Evolutionary conservation across 176 grass and related monocot genomes (phyloP).

Genomic region (Hyparrhenia diplandra): DNA sequence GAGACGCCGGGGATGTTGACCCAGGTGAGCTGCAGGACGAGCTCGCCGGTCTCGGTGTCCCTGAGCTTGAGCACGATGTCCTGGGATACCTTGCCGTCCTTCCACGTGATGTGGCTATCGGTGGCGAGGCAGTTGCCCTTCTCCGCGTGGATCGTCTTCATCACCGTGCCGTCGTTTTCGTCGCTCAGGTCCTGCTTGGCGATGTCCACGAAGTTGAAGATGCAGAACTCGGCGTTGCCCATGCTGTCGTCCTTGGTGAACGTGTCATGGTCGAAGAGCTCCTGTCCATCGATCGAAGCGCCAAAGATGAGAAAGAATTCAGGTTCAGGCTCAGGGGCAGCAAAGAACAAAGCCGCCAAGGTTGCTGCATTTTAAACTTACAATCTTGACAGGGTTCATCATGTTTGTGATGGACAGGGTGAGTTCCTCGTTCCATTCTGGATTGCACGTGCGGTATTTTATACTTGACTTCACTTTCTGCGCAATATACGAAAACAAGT

Average conservation of each 20-base stretch:
- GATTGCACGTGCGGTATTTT: constrained; percentile 44
- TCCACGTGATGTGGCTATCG: constrained; percentile 59
- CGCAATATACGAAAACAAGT: neutral
- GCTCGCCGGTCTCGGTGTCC: constrained; percentile 57
- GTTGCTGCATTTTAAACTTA: constrained; percentile 19
- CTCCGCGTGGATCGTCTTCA: constrained; percentile 54
- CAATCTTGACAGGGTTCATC: constrained; percentile 50
- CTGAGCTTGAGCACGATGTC: constrained; percentile 64
- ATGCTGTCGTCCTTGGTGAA: constrained; percentile 74
- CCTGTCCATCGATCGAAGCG: constrained; percentile 33
- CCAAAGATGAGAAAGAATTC: neutral
- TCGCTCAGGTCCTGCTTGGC: constrained; percentile 44
- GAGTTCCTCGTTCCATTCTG: constrained; percentile 70
- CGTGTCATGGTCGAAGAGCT: constrained; percentile 78
- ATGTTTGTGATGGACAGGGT: constrained; percentile 58
- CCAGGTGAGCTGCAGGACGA: constrained; percentile 71
- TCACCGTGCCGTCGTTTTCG: constrained; percentile 35
- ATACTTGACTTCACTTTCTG: constrained; percentile 68
- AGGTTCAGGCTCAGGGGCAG: neutral
- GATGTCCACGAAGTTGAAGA: constrained; percentile 60
- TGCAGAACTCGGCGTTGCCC: constrained; percentile 72
- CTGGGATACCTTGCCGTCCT: constrained; percentile 62
- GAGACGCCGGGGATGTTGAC: constrained; percentile 49
- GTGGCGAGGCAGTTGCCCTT: constrained; percentile 46
- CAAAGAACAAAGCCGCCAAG: too few relatives aligned